A percentile compares a stretch with the other conserved stretches of the same genome.
These are phyloP conservation scores for Mucor velutinosus DNA, from an alignment of 371 early-diverging fungal species.

Conservation along the genomic window DNA sequence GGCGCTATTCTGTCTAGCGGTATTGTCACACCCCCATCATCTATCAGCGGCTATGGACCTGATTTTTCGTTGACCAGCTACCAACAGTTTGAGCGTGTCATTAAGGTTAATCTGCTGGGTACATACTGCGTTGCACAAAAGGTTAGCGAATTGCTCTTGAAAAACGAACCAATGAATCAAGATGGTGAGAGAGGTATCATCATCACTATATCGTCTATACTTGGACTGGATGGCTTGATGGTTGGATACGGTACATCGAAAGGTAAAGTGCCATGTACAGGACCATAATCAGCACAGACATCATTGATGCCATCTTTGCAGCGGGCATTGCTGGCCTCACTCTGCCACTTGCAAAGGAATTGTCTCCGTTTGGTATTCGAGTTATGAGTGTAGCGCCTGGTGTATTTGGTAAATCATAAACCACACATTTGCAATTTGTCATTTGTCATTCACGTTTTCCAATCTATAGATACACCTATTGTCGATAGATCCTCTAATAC, in stretches of 20 bases:
- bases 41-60: conserved; percentile 33
- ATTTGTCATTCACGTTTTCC: neutral
- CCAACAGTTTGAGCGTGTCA: conserved; percentile 48
- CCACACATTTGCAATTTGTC: neutral
- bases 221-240: conserved; percentile 54
- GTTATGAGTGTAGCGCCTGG: conserved; percentile 67
- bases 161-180: conserved; percentile 37
- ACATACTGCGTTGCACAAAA: conserved; percentile 63
- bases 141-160: conserved; percentile 49
- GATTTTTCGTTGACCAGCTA: conserved; percentile 38
- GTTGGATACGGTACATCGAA: conserved; percentile 62
- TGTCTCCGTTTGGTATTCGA: conserved; percentile 56
- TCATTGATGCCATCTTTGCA: neutral
- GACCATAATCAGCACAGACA: neutral
- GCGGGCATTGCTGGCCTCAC: conserved; percentile 63
- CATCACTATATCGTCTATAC: conserved; percentile 58
- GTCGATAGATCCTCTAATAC: neutral
- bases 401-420: conserved; percentile 46
- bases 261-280: conserved; percentile 24
- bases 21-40: conserved; percentile 36
- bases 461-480: conserved; percentile 41
- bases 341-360: conserved; percentile 61
- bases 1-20: conserved; percentile 60
- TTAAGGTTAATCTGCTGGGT: conserved; percentile 59
- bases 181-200: conserved; percentile 63